Evolutionary conservation across 495 filamentous ascomycete genomes (phyloP), one percentile per base, ranked within the genome.

Genomic region (Letharia columbiana): DNA sequence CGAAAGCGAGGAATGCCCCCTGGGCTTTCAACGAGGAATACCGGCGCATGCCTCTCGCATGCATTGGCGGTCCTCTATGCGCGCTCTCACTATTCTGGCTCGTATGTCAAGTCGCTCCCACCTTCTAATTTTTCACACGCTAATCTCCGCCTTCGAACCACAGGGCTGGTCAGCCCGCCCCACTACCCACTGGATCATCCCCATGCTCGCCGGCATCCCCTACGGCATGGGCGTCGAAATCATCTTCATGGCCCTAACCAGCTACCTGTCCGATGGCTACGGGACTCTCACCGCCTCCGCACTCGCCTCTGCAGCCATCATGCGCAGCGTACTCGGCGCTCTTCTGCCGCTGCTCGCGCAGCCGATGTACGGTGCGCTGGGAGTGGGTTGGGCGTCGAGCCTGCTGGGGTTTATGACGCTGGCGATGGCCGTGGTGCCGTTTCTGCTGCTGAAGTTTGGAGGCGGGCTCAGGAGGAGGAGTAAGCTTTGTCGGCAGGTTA

Each of bases 181-280:
- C 3, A 70, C 71, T 47, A 75, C 77, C 52, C 77, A 75, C 62
- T 78, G 77, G 77, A 75, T 76, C 15, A 72, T 76, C 1, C 77
- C 77, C 11, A 75, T 77, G 69, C 64, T 75, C 2, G 76, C 75
- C 9, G 75, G 77, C 4, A 73, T 77, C 41, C 71, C 74, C 10
- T 79, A 78, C 58, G 77, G 77, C 42, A 73, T 77, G 63, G 77
- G 76, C 15, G 75, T 77, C 40, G 69, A 77, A 35, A 65, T 77
- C 33, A 80, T 80, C 39, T 81, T 80, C 71, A 78, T 79, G 77
- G 77, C 77, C 5, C 76, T 80, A 69, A 65, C 77, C 23, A 81
- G 80, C 70, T 81, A 80, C 63, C 71, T 81, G 37, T 76, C 76
- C 18, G 79, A 81, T 61, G 77, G 78, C 33, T 81, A 81, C 56